These are phyloP conservation scores for Pelargonium myrrhifolium DNA, from an alignment of 441 rosid genomes.

Conservation along the genomic window DNA sequence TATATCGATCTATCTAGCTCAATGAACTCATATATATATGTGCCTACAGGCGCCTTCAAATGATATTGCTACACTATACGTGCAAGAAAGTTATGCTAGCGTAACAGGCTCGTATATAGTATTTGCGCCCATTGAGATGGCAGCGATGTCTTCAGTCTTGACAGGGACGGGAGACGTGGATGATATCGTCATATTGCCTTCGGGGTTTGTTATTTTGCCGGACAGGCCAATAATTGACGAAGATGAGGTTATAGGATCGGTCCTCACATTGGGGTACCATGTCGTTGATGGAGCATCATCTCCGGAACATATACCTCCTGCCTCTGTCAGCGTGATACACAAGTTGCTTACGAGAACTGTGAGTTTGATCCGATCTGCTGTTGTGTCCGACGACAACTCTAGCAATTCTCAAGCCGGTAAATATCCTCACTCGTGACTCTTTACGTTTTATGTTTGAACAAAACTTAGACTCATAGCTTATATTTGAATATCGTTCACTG, in stretches of 20 bases:
- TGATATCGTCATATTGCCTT: slow-evolving; percentile 23
- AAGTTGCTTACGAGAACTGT: slow-evolving; percentile 20
- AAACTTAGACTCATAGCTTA: not conserved
- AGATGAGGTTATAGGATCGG: slow-evolving; percentile 18
- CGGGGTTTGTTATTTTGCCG: slow-evolving; percentile 43
- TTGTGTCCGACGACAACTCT: slow-evolving; percentile 7
- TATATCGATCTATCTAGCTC: not conserved
- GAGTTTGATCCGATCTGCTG: slow-evolving; percentile 15
- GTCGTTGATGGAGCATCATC: slow-evolving; percentile 19
- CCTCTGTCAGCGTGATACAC: slow-evolving; percentile 11
- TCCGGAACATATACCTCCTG: slow-evolving; percentile 7
- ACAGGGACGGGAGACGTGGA: slow-evolving; percentile 30
- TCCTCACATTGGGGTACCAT: slow-evolving; percentile 33
- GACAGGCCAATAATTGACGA: slow-evolving; percentile 14
- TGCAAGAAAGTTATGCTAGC: slow-evolving; percentile 37
- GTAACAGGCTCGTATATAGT: slow-evolving; percentile 29
- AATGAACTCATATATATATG: not conserved
- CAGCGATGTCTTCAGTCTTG: slow-evolving; percentile 22
- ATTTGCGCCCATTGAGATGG: slow-evolving; percentile 34
- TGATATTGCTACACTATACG: slow-evolving; percentile 21
- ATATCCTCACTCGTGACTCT: not conserved
- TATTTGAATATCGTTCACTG: not conserved
- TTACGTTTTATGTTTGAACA: not conserved
- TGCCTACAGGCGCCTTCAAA: slow-evolving; percentile 16
- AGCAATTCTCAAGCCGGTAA: not conserved